phyloP scores from a whole-genome alignment of 257 asterid genomes.

The Echites panduratus region DNA sequence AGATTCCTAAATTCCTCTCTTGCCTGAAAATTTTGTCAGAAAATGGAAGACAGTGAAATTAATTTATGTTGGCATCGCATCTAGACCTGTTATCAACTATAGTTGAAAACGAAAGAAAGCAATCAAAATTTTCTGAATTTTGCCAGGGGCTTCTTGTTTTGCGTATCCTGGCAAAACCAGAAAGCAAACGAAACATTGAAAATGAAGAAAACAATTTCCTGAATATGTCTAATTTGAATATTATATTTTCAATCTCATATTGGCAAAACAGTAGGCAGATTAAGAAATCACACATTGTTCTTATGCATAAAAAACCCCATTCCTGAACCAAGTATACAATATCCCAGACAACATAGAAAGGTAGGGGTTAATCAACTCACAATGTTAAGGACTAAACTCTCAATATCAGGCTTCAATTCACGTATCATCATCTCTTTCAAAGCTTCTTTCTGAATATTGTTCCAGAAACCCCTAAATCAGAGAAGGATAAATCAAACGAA shows the following conservation, averaged over 20 bases:
- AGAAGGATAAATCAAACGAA: too few relatives aligned
- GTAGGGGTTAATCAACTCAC: background rate
- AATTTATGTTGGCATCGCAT: background rate
- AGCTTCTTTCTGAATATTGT: background rate
- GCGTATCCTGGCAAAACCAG: background rate
- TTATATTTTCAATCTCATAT: too few relatives aligned
- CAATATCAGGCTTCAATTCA: background rate
- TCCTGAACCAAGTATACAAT: background rate
- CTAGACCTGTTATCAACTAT: background rate
- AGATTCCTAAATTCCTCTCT: conserved; percentile 79
- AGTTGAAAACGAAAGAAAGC: background rate
- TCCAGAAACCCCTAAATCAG: background rate
- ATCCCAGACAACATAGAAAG: background rate
- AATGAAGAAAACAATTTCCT: background rate
- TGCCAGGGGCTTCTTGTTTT: background rate
- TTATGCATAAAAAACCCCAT: background rate
- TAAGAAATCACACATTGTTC: too few relatives aligned
- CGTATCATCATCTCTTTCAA: background rate
- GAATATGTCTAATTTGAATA: background rate
- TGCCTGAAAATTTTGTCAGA: conserved; percentile 40
- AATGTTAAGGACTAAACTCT: background rate
- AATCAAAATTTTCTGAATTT: background rate
- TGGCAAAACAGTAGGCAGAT: too few relatives aligned
- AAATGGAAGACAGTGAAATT: background rate
- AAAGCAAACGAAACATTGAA: background rate